Evolutionary conservation across 75 land plant genomes (phyloP).

Genomic region (Sequoiadendron giganteum): DNA sequence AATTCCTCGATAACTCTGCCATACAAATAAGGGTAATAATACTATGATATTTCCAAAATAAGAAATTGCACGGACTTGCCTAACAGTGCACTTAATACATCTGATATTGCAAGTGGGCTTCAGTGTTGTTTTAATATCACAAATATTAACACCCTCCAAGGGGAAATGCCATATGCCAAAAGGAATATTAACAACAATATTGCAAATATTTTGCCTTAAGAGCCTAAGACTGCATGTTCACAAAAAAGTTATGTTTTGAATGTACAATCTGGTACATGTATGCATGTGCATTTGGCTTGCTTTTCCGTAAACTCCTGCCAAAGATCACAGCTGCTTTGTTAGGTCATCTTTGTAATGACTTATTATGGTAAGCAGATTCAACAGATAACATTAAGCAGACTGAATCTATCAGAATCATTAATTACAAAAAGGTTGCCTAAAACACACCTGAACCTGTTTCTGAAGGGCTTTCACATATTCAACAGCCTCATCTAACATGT

Average conservation of each 20-base stretch:
- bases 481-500: slow-evolving; percentile 49
- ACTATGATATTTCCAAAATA: slow-evolving; percentile 2
- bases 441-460: slow-evolving; percentile 26
- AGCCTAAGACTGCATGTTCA: neutral
- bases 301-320: slow-evolving; percentile 17
- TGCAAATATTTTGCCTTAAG: neutral
- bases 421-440: neutral
- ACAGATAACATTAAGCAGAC: neutral
- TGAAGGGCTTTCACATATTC: slow-evolving; percentile 35
- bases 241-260: slow-evolving; percentile 1
- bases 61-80: neutral
- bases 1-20: neutral
- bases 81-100: neutral
- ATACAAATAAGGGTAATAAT: neutral
- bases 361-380: neutral
- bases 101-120: neutral
- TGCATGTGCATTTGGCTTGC: slow-evolving; percentile 16
- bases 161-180: neutral
- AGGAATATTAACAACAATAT: neutral
- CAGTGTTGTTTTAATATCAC: neutral
- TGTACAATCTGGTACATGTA: slow-evolving; percentile 7
- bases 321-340: neutral
- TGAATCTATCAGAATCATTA: neutral
- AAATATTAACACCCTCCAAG: neutral
- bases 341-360: neutral